A percentile compares a stretch with the other conserved stretches of the same genome.
Conservation (phyloP, 2,329 filamentous ascomycete species). For the Fusarium mangiferae region DNA sequence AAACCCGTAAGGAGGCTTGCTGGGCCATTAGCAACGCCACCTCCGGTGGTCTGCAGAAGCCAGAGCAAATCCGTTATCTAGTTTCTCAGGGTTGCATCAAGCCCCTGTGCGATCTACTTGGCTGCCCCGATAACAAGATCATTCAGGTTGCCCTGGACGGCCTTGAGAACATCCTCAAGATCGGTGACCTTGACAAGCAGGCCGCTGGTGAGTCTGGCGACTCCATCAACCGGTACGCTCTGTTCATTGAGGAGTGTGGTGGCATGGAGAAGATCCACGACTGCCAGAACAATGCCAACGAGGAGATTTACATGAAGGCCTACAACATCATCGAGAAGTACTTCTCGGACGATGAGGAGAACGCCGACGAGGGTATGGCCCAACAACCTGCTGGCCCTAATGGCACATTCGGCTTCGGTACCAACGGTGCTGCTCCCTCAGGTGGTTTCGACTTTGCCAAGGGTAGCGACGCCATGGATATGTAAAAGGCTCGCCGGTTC, state of each 20-base stretch:
- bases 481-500: conserved; percentile 56
- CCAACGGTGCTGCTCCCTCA: conserved; percentile 70
- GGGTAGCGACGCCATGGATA: conserved; percentile 72
- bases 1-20: conserved; percentile 99
- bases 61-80: conserved; percentile 96
- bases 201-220: conserved; percentile 78
- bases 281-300: conserved; percentile 99
- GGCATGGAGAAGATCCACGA: conserved; percentile 99
- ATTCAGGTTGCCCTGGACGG: conserved; percentile 98
- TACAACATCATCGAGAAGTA: conserved; percentile 99
- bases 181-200: conserved; percentile 98
- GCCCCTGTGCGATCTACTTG: conserved; percentile 92
- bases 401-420: conserved; percentile 82
- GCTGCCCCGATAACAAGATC: conserved; percentile 99
- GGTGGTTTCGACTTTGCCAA: conserved; percentile 95
- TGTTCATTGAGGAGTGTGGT: conserved; percentile 98
- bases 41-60: conserved; percentile 96
- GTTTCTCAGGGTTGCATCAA: conserved; percentile 96
- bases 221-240: conserved; percentile 92
- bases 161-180: conserved; percentile 99
- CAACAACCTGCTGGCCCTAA: conserved; percentile 72
- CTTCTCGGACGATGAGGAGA: conserved; percentile 98
- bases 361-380: conserved; percentile 82
- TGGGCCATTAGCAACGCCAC: conserved; percentile 99
- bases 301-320: conserved; percentile 99